These are phyloP conservation scores for Phytopythium ostracodes DNA, from an alignment of 352 stramenopile genomes.

Conservation along the genomic window DNA sequence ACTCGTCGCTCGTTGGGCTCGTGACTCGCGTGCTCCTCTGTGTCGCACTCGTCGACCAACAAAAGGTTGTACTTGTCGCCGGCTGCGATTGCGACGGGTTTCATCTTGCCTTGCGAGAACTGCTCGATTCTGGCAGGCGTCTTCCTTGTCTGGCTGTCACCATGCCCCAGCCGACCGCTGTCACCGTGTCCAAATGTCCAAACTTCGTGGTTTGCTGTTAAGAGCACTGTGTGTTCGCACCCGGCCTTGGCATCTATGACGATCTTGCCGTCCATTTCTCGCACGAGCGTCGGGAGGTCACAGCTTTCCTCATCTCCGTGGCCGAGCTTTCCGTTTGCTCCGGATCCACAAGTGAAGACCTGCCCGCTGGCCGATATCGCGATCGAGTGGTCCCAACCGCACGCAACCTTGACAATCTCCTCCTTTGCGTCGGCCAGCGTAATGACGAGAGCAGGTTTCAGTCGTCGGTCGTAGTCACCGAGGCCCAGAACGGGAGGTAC, in stretches of 20 bases:
- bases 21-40: neutral
- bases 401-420: constrained; percentile 60
- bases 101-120: constrained; percentile 41
- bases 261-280: constrained; percentile 35
- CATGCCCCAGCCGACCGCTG: constrained; percentile 71
- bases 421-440: constrained; percentile 46
- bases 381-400: constrained; percentile 82
- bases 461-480: constrained; percentile 59
- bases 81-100: constrained; percentile 71
- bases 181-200: constrained; percentile 84
- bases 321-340: constrained; percentile 77
- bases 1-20: neutral
- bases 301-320: constrained; percentile 81
- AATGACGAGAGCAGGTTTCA: constrained; percentile 56
- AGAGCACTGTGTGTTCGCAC: constrained; percentile 71
- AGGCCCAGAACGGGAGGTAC: constrained; percentile 80
- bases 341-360: constrained; percentile 79
- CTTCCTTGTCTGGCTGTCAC: constrained; percentile 63
- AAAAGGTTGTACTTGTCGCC: constrained; percentile 87
- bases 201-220: constrained; percentile 55
- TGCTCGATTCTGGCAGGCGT: constrained; percentile 50
- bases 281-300: constrained; percentile 52
- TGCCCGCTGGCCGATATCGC: constrained; percentile 48
- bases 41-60: constrained; percentile 43
- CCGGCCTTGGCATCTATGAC: constrained; percentile 73